Evolutionary conservation across 352 stramenopile genomes (phyloP), one percentile per base, ranked within the genome.

Genomic region (Globisporangium radiosum): DNA sequence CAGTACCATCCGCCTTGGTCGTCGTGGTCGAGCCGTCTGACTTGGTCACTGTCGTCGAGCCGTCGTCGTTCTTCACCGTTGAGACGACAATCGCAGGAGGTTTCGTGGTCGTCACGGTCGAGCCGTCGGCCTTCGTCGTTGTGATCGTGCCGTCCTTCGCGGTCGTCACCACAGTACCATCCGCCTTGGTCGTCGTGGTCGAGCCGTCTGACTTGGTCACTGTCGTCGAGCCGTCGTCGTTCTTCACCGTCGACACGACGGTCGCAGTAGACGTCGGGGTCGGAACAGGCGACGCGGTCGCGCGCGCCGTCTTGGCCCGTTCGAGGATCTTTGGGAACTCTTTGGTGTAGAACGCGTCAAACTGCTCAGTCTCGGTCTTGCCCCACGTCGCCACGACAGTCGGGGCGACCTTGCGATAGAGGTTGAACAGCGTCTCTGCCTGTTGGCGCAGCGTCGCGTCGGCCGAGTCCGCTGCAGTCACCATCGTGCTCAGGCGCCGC

Each of bases 341-440:
- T 15, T 81, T 85, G 43, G 69, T 64, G 66, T 87, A 81, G 54
- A 90, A 90, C 60, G 71, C 66, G 13, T 81, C 65, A 56, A 84
- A 79, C 66, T 86, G 78, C 44, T 55, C 66, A 11, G 57, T 58
- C 45, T 71, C 47, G n/a, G 72, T 81, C 13, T 55, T 49, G 37
- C 78, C 78, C 74, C 72, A 85, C 44, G 67, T 64, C 15, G 61
- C 63, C 17, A 84, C 78, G 37, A 68, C 39, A 43, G 61, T 60
- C 13, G 70, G 64, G 56, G 85, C 73, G 19, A 88, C 57, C 45
- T 72, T 73, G 62, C 81, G 76, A 71, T 87, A 90, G 42, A 90
- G 64, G 54, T 85, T 78, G 63, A 87, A 90, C 7, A 90, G 60
- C 39, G 78, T 57, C 47, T 72, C 59, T 13, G 70, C 75, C 59